Conservation (phyloP, 2,329 filamentous ascomycete species). For the Grosmannia penicillata region DNA sequence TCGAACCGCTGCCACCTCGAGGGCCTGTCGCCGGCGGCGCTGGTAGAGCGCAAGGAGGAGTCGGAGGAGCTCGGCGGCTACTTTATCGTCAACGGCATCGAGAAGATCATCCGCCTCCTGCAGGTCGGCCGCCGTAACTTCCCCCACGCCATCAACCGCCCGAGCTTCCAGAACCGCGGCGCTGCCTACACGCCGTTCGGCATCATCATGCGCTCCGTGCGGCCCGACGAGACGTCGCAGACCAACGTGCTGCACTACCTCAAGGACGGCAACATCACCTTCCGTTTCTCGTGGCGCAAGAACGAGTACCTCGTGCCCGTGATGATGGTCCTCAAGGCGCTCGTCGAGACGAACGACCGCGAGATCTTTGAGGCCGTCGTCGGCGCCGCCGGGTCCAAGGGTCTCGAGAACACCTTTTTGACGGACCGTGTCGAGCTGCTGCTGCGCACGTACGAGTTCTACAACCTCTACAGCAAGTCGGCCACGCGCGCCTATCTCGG, state of each 20-base stretch:
- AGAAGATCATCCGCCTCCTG: slow-evolving; percentile 89
- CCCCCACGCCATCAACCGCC: slow-evolving; percentile 83
- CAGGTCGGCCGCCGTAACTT: slow-evolving; percentile 86
- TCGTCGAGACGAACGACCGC: slow-evolving; percentile 89
- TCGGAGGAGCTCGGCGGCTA: slow-evolving; percentile 93
- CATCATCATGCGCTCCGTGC: slow-evolving; percentile 80
- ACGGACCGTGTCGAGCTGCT: slow-evolving; percentile 89
- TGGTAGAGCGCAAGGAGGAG: slow-evolving; percentile 84
- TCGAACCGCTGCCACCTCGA: slow-evolving; percentile 86
- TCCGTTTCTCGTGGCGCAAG: slow-evolving; percentile 96
- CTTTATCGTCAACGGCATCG: slow-evolving; percentile 94
- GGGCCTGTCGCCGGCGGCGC: slow-evolving; percentile 63
- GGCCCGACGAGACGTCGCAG: slow-evolving; percentile 95
- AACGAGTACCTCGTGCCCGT: slow-evolving; percentile 92
- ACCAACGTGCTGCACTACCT: slow-evolving; percentile 96
- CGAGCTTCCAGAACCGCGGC: slow-evolving; percentile 79
- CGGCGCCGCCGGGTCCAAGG: slow-evolving; percentile 60
- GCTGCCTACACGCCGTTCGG: slow-evolving; percentile 77
- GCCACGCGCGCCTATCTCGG: slow-evolving; percentile 80
- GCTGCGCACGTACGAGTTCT: slow-evolving; percentile 83
- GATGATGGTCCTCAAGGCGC: slow-evolving; percentile 91
- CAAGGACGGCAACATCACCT: slow-evolving; percentile 88
- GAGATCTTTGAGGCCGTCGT: slow-evolving; percentile 94
- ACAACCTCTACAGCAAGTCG: slow-evolving; percentile 65
- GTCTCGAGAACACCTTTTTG: slow-evolving; percentile 77